These are phyloP conservation scores for Galerina sulciceps DNA, from an alignment of 768 basidiomycete species.

Conservation along the genomic window DNA sequence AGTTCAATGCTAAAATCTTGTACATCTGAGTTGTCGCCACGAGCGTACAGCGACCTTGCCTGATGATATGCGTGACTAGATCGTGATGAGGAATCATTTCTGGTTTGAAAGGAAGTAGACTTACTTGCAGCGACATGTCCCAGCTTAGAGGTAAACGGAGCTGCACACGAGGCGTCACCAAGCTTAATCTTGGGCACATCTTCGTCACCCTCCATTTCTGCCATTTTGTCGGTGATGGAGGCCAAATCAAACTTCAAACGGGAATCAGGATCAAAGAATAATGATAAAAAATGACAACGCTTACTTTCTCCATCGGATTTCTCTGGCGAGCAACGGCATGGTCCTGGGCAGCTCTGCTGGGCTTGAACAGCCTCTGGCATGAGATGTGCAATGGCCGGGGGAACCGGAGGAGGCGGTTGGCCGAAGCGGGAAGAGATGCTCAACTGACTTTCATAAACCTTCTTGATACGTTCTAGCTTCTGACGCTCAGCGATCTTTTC, in stretches of 20 bases:
- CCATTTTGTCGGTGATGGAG: constrained; percentile 46
- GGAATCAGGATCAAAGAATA: constrained; percentile 2
- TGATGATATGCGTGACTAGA: constrained; percentile 93
- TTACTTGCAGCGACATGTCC: constrained; percentile 95
- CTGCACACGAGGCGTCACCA: constrained; percentile 98
- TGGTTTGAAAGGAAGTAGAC: constrained; percentile 32
- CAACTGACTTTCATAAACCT: constrained; percentile 95
- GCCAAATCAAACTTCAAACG: constrained; percentile 34
- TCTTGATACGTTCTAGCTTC: constrained; percentile 88
- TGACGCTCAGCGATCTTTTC: constrained; percentile 94
- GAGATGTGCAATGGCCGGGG: constrained; percentile 82
- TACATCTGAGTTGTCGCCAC: constrained; percentile 99
- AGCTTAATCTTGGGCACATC: constrained; percentile 98
- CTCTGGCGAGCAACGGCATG: constrained; percentile 67
- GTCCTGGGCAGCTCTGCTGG: constrained; percentile 77
- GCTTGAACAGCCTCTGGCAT: constrained; percentile 92
- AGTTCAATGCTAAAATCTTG: constrained; percentile 97
- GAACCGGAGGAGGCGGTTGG: constrained; percentile 93
- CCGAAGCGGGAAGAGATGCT: constrained; percentile 89
- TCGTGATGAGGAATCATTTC: neutral
- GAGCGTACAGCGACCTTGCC: constrained; percentile 97
- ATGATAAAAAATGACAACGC: constrained; percentile 19
- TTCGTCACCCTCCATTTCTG: constrained; percentile 93
- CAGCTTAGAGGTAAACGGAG: constrained; percentile 97
- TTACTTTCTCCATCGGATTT: constrained; percentile 92